A percentile compares a stretch with the other conserved stretches of the same genome.
phyloP scores from a whole-genome alignment of 768 basidiomycete genomes.

The Leccinum subtestaceum region DNA sequence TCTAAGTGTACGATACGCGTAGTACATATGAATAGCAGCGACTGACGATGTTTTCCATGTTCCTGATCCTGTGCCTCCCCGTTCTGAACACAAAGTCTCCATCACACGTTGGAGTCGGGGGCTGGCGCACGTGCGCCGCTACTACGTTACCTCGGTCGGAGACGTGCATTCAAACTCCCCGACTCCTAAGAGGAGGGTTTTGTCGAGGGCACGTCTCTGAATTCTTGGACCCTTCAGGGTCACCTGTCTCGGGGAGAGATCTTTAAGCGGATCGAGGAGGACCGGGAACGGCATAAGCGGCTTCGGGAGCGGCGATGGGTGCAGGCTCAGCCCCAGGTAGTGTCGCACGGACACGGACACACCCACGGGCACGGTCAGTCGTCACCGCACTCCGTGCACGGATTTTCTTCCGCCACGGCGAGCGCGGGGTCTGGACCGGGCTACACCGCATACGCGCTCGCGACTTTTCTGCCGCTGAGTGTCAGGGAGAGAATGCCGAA shows the following conservation, averaged over 20 bases:
- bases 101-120: no score
- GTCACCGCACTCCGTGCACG: neutral
- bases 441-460: slow-evolving; percentile 15
- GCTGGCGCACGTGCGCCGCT: no score
- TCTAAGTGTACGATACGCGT: no score
- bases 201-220: no score
- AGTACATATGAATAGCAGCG: no score
- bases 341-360: neutral
- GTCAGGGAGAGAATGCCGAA: slow-evolving; percentile 46
- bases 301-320: slow-evolving; percentile 90
- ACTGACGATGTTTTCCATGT: no score
- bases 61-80: no score
- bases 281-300: slow-evolving; percentile 89
- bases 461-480: slow-evolving; percentile 27
- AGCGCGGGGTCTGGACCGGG: slow-evolving; percentile 3
- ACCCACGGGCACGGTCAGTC: slow-evolving; percentile 18
- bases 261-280: slow-evolving; percentile 87
- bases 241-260: slow-evolving; percentile 64
- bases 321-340: slow-evolving; percentile 61
- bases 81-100: no score
- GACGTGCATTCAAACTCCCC: no score
- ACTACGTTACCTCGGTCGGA: no score
- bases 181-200: no score
- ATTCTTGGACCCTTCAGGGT: no score
- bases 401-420: neutral